Evolutionary conservation across 495 filamentous ascomycete species (phyloP), one percentile per base, ranked within the genome.

Genomic region (Delitschia confertaspora): DNA sequence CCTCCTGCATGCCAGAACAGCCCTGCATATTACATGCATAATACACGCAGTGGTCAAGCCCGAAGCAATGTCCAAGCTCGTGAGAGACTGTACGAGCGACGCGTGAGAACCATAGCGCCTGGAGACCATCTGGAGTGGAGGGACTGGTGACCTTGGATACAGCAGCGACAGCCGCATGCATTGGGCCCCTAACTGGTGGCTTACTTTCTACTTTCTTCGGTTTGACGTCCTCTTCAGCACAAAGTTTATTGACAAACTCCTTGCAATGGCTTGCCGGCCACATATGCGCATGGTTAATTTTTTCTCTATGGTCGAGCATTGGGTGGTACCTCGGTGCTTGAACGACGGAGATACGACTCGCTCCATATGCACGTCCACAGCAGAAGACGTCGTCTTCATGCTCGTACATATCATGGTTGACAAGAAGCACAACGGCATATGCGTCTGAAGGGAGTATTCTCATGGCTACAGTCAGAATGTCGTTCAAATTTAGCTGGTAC

Each of bases 21-120:
- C 75, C 70, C 51, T 83, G 79, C 79, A 84, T 83, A 21, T 67
- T 65, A 49, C 79, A 84, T 0, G 80, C 80, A 49, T 82, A 82
- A 49, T 80, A 85, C 2, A 71, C 59, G 54, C 79, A 83, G 54
- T 83, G 80, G 6, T 57, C 78, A 3, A 83, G 64, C 0, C 72
- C 74, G 33, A 83, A 71, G 55, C 79, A 83, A 47, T 82, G 80
- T 1, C 77, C 76, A 4, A 84, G 57, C 55, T 84, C 79, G 54
- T 83, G 79, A 5, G 66, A 64, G 4, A 68, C 71, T 0, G 78
- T 82, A 19, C 75, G 69, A 22, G 68, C 73, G 1, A 77, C 46
- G 5, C 75, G 64, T 4, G 66, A 69, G 16, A 80, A 65, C 78
- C 78, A 82, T 1, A 79, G 55, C 0, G 49, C 62, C n/a, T 54